Evolutionary conservation across 345 rosid species (phyloP).

Genomic region (Rhodamnia rubescens): DNA sequence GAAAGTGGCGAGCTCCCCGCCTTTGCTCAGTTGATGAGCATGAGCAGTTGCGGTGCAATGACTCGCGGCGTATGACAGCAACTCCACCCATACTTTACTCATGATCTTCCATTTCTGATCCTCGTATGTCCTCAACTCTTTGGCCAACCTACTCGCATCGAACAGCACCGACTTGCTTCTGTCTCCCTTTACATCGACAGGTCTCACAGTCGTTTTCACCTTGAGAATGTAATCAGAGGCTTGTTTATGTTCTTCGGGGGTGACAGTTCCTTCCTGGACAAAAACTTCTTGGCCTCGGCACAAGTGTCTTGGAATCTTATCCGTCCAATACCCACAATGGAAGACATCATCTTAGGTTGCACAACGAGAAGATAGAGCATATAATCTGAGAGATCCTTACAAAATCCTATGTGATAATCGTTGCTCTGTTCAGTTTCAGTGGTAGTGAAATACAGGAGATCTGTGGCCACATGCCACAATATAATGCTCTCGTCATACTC

Average conservation of each 20-base stretch:
- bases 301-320: neutral
- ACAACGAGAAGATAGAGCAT: constrained; percentile 1
- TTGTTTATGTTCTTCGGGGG: neutral
- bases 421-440: neutral
- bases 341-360: neutral
- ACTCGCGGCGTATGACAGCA: constrained; percentile 40
- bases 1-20: constrained; percentile 49
- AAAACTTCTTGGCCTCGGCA: constrained; percentile 5
- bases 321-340: neutral
- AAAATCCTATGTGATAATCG: neutral
- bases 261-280: neutral
- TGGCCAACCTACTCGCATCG: constrained; percentile 44
- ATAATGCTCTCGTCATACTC: constrained; percentile 42
- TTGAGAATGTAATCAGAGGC: neutral
- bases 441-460: constrained; percentile 9
- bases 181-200: constrained; percentile 37
- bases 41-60: constrained; percentile 42
- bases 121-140: constrained; percentile 11
- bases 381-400: neutral
- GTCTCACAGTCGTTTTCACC: constrained; percentile 18
- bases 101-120: constrained; percentile 35
- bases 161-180: constrained; percentile 54
- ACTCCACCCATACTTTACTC: constrained; percentile 57
- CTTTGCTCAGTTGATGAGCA: constrained; percentile 48
- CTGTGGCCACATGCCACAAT: constrained; percentile 46